Percentiles rank a stretch among this genome's conserved stretches.
phyloP scores from a whole-genome alignment of 768 basidiomycete genomes.

The Cystobasidiopsis lactophilus region DNA sequence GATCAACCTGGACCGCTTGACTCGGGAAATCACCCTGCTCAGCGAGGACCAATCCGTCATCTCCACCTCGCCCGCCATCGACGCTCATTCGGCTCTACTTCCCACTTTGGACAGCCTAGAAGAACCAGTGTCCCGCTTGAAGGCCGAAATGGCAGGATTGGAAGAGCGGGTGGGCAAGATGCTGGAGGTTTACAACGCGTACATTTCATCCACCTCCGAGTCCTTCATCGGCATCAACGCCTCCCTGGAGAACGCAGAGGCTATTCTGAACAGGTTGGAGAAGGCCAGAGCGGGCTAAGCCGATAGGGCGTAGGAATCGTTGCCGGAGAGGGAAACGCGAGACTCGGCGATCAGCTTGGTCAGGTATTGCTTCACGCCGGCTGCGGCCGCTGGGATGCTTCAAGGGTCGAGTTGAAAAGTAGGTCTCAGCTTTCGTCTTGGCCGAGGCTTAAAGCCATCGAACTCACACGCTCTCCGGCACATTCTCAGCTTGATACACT shows the following conservation, averaged over 20 bases:
- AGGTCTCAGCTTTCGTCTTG: too few relatives aligned
- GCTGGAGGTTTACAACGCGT: slow-evolving; percentile 8
- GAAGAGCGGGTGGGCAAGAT: slow-evolving; percentile 9
- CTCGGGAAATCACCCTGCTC: slow-evolving; percentile 13
- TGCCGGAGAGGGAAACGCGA: too few relatives aligned
- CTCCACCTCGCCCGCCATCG: neutral
- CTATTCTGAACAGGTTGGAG: too few relatives aligned
- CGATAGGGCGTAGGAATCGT: too few relatives aligned
- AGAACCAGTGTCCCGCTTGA: slow-evolving; percentile 10
- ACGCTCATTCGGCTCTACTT: too few relatives aligned
- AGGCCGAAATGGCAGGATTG: neutral
- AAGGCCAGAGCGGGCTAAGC: too few relatives aligned
- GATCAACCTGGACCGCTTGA: slow-evolving; percentile 11
- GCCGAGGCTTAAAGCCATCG: too few relatives aligned
- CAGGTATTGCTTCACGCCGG: slow-evolving; percentile 22
- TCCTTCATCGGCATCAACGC: slow-evolving; percentile 1
- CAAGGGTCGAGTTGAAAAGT: too few relatives aligned
- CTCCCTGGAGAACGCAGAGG: slow-evolving; percentile 10
- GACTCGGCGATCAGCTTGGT: neutral
- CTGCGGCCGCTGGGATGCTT: slow-evolving; percentile 55
- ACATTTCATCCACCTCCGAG: neutral
- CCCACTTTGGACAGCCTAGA: neutral
- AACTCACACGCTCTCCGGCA: slow-evolving; percentile 41
- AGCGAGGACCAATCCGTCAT: slow-evolving; percentile 11
- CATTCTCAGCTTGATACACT: slow-evolving; percentile 43